Base-by-base conservation (phyloP, 257 asterid genomes). In the Echium plantagineum region DNA sequence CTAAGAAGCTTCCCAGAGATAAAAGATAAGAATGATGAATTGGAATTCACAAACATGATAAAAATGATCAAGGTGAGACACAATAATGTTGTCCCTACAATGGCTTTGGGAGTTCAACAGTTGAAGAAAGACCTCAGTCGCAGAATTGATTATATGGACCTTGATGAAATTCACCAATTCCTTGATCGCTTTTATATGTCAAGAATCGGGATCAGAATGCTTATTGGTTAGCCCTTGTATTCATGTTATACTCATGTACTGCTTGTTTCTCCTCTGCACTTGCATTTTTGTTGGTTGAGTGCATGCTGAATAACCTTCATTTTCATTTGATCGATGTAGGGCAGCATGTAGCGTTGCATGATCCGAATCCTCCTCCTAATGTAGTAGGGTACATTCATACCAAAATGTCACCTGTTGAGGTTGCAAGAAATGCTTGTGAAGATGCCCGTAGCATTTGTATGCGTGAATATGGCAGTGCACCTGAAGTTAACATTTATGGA, bases 91-190 rank as follows among this genome's bases (percentile, higher is more conserved):
- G 95, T 91, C 53, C 96, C 98, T 21, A 88, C 80, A 85, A 88
- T 91, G 96, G 96, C 98, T 52, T 66, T 91, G 84, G 98, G 98
- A 46, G 94, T 91, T 55, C 96, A 91, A 60, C 96, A 91, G 82
- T 69, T 91, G 67, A 91, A 88, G 73, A 83, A 88, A 61, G 89
- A 79, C 55, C 76, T 91, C 35, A 61, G 71, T 68, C 84, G 76
- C 18, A 84, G 70, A 70, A 65, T 76, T 61, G 83, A 76, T 65
- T 88, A 82, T 60, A 47, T 64, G 64, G 80, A 84, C 67, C 75
- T 88, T 35, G 88, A 79, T 66, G 95, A 88, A 60, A 91, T 91
- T 62, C 95, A 91, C 61, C 82, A 85, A 68, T 91, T 91, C 63
- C 71, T 91, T 8, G 96, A 91, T 74, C 93, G 96, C 10, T 91